Conservation (phyloP, 139 green algal species). For the Astrephomene gubernaculifera region DNA sequence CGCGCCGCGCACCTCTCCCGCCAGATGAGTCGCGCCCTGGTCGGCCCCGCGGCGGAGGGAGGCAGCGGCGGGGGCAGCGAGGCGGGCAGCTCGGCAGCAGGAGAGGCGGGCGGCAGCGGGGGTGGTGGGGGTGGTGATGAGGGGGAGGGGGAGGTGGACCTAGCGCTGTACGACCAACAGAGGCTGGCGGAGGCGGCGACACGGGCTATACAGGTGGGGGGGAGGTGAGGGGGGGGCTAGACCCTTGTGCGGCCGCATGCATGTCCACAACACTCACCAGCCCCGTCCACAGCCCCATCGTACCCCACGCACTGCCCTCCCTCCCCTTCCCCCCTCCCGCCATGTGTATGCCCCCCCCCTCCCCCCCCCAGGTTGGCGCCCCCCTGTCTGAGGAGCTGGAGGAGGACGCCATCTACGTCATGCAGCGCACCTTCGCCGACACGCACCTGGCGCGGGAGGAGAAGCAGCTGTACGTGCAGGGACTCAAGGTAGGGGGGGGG, state of each 20-base stretch:
- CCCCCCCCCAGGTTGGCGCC: not conserved
- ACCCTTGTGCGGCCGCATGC: not conserved
- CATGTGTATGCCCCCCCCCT: not conserved
- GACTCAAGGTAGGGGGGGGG: no score
- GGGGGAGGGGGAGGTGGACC: not conserved
- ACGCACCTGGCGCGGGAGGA: not conserved
- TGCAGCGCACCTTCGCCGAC: constrained; percentile 42
- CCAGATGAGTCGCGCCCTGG: not conserved
- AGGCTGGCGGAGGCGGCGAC: not conserved
- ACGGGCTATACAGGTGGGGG: not conserved
- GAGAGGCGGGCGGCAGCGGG: not conserved
- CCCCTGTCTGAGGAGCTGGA: constrained; percentile 3
- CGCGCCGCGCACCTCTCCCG: not conserved
- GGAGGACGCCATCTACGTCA: constrained; percentile 33
- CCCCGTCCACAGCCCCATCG: no score
- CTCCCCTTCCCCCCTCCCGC: not conserved
- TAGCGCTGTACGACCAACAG: not conserved
- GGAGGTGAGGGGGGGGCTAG: no score
- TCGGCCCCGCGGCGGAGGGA: not conserved
- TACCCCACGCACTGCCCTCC: not conserved
- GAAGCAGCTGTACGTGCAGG: constrained; percentile 59
- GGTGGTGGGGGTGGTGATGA: not conserved
- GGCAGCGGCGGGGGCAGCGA: not conserved
- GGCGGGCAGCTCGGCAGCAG: no score
- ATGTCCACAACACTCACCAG: not conserved